phyloP scores from a whole-genome alignment of 257 asterid genomes.

The Sherardia arvensis region DNA sequence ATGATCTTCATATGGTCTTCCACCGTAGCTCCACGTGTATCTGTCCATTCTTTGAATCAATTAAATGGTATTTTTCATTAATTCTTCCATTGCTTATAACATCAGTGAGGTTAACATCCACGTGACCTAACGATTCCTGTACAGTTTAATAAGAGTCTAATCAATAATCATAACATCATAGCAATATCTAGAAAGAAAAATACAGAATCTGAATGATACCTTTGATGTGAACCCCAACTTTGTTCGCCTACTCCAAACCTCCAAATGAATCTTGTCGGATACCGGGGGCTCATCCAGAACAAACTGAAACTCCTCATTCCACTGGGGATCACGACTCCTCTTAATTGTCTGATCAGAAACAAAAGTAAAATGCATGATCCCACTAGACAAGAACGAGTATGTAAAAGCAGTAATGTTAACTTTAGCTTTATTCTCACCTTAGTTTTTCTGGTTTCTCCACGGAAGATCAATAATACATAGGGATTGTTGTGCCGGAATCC shows the following conservation, averaged over 20 bases:
- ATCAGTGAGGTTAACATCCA: constrained; percentile 60
- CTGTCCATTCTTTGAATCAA: constrained; percentile 75
- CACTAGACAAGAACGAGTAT: neutral
- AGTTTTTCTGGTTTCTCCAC: constrained; percentile 74
- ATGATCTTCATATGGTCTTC: constrained; percentile 43
- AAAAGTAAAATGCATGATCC: neutral
- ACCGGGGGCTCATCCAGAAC: constrained; percentile 79
- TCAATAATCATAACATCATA: neutral
- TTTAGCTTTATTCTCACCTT: constrained; percentile 30
- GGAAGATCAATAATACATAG: constrained; percentile 37
- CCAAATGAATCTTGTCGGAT: constrained; percentile 58
- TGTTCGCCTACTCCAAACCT: constrained; percentile 65
- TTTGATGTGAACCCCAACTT: constrained; percentile 53
- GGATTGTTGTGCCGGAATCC: constrained; percentile 81
- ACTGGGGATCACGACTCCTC: constrained; percentile 59
- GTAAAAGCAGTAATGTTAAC: neutral
- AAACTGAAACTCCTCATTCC: constrained; percentile 90
- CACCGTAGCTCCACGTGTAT: constrained; percentile 76
- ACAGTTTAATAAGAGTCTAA: neutral
- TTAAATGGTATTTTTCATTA: constrained; percentile 71
- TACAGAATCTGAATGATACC: constrained; percentile 26
- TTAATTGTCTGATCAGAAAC: constrained; percentile 37
- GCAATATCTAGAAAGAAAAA: neutral
- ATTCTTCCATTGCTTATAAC: constrained; percentile 77
- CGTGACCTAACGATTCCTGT: constrained; percentile 79